phyloP scores from a whole-genome alignment of 1,139 yeast species.

The Tardiomyces digboiensis region DNA sequence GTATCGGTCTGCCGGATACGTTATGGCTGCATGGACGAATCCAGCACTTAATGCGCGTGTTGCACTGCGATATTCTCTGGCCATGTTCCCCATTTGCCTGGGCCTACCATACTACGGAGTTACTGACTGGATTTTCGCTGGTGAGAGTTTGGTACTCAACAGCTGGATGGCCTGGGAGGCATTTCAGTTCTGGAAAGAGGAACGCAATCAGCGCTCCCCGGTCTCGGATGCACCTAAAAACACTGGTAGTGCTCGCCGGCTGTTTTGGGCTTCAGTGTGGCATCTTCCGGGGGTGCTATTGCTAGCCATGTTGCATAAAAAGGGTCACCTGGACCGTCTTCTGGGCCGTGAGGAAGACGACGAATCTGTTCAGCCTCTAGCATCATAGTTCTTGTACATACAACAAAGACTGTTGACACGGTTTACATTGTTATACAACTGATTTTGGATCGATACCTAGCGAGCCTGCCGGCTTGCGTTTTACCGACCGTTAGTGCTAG shows the following conservation, averaged over 20 bases:
- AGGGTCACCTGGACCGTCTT: constrained; percentile 85
- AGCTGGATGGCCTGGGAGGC: constrained; percentile 82
- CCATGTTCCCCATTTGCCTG: constrained; percentile 89
- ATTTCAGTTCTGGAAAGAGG: constrained; percentile 60
- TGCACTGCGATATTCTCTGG: constrained; percentile 74
- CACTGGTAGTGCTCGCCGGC: constrained; percentile 37
- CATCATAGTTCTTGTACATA: no score
- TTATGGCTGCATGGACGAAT: constrained; percentile 92
- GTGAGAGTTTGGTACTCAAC: constrained; percentile 76
- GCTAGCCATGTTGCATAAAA: constrained; percentile 89
- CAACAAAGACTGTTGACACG: no score
- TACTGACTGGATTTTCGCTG: constrained; percentile 71
- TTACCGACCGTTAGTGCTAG: no score
- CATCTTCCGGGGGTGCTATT: constrained; percentile 86
- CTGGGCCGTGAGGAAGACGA: constrained; percentile 2
- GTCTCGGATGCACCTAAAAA: constrained; percentile 1
- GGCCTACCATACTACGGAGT: constrained; percentile 72
- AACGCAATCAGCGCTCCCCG: constrained; percentile 8
- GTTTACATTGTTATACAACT: no score
- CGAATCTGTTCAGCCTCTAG: no score
- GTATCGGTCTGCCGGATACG: constrained; percentile 87
- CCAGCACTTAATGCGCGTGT: constrained; percentile 92
- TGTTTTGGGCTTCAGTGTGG: constrained; percentile 94
- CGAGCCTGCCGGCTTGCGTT: no score
- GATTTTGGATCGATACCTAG: no score